A percentile compares a stretch with the other conserved stretches of the same genome.
These are phyloP conservation scores for Penicillium sp. DNA, from an alignment of 2,329 filamentous ascomycete species.

Conservation along the genomic window DNA sequence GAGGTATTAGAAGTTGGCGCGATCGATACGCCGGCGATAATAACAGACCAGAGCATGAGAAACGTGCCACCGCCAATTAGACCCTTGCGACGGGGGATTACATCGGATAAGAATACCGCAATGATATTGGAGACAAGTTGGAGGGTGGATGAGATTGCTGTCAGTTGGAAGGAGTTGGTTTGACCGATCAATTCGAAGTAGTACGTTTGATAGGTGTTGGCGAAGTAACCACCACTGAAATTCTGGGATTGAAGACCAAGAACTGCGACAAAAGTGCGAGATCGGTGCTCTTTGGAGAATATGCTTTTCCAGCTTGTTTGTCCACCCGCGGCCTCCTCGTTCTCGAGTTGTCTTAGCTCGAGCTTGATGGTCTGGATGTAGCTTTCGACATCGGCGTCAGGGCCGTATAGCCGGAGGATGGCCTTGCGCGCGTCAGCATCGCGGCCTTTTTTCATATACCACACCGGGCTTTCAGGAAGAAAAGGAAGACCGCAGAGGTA, in stretches of 20 bases:
- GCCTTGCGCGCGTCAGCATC: constrained; percentile 8
- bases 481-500: constrained; percentile 10
- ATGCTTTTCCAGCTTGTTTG: constrained; percentile 10
- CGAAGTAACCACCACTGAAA: constrained; percentile 8
- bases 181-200: constrained; percentile 12
- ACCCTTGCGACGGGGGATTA: constrained; percentile 6
- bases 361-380: background rate
- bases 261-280: constrained; percentile 7
- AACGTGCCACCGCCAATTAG: constrained; percentile 4
- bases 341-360: constrained; percentile 1
- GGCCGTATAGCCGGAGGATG: constrained; percentile 5
- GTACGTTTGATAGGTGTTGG: constrained; percentile 10
- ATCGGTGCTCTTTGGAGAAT: constrained; percentile 9
- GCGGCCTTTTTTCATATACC: constrained; percentile 10
- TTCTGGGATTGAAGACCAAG: constrained; percentile 10
- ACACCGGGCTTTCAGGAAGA: constrained; percentile 9
- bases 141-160: constrained; percentile 6
- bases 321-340: background rate
- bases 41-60: constrained; percentile 7
- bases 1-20: constrained; percentile 4
- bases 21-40: constrained; percentile 6
- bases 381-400: background rate
- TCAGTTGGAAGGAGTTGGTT: constrained; percentile 5
- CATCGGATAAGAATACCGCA: constrained; percentile 6
- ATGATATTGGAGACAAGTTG: constrained; percentile 7